These are phyloP conservation scores for Aspergillus egyptiacus DNA, from an alignment of 495 filamentous ascomycete genomes.

Conservation along the genomic window DNA sequence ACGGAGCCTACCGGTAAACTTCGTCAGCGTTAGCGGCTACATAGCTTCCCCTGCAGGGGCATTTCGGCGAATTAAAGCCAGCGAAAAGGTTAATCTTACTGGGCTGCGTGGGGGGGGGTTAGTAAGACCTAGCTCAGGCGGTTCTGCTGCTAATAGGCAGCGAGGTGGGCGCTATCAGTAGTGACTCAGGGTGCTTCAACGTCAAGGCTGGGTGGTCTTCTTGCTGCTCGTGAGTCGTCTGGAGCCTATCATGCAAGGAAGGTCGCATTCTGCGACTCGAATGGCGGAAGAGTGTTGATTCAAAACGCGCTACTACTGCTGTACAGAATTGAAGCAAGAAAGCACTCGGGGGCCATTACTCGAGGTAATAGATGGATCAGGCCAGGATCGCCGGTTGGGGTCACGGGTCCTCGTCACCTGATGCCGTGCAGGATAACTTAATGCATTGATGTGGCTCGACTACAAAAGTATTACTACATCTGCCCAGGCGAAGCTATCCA, in stretches of 20 bases:
- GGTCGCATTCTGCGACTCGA: not conserved
- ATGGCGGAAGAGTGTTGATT: not conserved
- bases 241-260: no score
- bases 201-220: no score
- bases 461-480: slow-evolving; percentile 2
- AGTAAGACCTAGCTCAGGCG: not conserved
- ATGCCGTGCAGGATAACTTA: slow-evolving; percentile 2
- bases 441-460: no score
- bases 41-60: slow-evolving; percentile 9
- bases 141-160: not conserved
- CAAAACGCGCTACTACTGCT: no score
- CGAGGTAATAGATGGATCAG: not conserved
- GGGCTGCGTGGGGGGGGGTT: not conserved
- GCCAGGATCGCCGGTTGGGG: slow-evolving; percentile 3
- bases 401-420: slow-evolving; percentile 18
- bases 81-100: slow-evolving; percentile 6
- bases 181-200: no score
- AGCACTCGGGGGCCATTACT: no score
- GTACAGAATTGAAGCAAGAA: no score
- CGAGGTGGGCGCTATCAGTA: no score
- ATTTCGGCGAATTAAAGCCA: slow-evolving; percentile 11
- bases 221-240: no score
- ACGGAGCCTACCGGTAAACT: not conserved
- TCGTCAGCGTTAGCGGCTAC: slow-evolving; percentile 2
- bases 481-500: no score